phyloP scores from a whole-genome alignment of 1,139 yeast species.

The Pichia sp. region DNA sequence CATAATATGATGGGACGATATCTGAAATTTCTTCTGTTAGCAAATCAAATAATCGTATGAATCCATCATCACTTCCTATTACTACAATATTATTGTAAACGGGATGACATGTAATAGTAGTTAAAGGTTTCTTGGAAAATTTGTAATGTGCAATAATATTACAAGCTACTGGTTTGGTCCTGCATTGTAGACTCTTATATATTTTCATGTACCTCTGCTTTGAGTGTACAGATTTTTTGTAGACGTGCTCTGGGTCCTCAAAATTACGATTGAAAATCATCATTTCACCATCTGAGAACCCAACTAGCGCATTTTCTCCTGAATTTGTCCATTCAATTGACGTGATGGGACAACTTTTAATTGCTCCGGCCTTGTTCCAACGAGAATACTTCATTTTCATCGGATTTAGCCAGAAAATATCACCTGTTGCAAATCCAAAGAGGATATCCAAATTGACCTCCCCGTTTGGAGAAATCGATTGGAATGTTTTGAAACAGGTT shows the following conservation, averaged over 20 bases:
- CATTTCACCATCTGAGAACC: conserved; percentile 29
- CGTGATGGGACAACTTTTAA: conserved; percentile 27
- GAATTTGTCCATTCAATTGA: conserved; percentile 24
- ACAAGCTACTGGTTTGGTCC: not conserved
- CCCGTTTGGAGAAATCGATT: conserved; percentile 19
- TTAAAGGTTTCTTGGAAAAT: conserved; percentile 50
- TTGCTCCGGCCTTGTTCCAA: conserved; percentile 38
- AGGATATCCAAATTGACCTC: conserved; percentile 36
- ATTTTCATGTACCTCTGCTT: conserved; percentile 15
- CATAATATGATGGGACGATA: conserved; percentile 59
- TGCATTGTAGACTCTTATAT: conserved; percentile 9
- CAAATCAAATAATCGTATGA: conserved; percentile 49
- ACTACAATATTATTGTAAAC: conserved; percentile 31
- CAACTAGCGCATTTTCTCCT: conserved; percentile 24
- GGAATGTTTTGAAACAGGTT: conserved; percentile 19
- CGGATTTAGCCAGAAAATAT: conserved; percentile 48
- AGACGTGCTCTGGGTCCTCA: conserved; percentile 26
- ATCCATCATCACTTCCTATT: conserved; percentile 61
- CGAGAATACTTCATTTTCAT: conserved; percentile 38
- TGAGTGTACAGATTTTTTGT: conserved; percentile 1
- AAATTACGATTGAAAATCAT: conserved; percentile 24
- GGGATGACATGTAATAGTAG: conserved; percentile 44
- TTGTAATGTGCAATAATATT: conserved; percentile 57
- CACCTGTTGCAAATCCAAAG: conserved; percentile 45
- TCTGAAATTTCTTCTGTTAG: conserved; percentile 43